Base-by-base conservation (phyloP, 768 basidiomycete genomes). In the Tricholoma hemisulphureum region DNA sequence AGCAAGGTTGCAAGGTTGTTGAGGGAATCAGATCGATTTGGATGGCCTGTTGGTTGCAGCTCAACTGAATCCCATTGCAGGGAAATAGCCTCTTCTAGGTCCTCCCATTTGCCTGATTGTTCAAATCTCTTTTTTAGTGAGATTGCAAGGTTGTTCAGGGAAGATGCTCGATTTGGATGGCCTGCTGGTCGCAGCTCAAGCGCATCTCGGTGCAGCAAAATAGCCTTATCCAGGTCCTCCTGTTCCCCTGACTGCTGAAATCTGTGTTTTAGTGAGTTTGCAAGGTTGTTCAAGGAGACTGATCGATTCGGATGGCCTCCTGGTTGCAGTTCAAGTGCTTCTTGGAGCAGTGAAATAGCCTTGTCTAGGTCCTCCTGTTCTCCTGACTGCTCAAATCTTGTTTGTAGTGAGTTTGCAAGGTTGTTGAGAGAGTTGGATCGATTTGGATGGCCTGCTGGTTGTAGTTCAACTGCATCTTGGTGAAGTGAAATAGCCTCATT, bases 101-200 rank as follows among this genome's bases (percentile, higher is more conserved):
- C 73, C 13, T 62, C 61, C 3, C 64, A 59, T 50, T 66, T 39
- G 4, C 55, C 58, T 9, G 56, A 55, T 2, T 62, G 53, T 23
- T 65, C 63, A 51, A 74, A 75, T 20, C 65, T 72, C 51, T 62
- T 56, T 10, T 61, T 28, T 13, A 73, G 62, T 4, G 65, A 64
- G 41, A 65, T 62, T 2, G 68, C 72, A 28, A 73, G 59, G 53
- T 70, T 71, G n/a, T 56, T 63, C 31, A 65, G 63, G 18, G 52
- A 35, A 21, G 28, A 59, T 24, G 58, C 57, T 26, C 53, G 62
- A n/a, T 57, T 32, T 16, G 68, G 58, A 56, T 69, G 63, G 20
- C 53, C 56, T 21, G 66, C 14, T 1, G 64, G 60, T 34, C 66
- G 61, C 14, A 65, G 45, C 14, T 64, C 62, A n/a, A 69, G 64